Percentiles rank a stretch among this genome's conserved stretches.
These are phyloP conservation scores for Hypoxylon trugodes DNA, from an alignment of 495 filamentous ascomycete species.

Conservation along the genomic window DNA sequence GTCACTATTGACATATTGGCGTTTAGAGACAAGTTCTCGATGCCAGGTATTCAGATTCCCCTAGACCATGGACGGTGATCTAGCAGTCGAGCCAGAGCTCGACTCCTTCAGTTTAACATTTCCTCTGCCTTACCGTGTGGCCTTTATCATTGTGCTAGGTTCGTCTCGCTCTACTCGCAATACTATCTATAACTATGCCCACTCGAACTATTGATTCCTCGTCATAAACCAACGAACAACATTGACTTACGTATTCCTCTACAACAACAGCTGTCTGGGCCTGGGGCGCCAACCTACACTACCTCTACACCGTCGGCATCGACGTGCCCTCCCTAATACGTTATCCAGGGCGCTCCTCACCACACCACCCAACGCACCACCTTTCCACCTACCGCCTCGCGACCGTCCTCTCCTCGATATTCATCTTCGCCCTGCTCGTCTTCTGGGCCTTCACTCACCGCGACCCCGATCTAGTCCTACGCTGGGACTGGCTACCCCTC, in stretches of 20 bases:
- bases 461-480: slow-evolving; percentile 68
- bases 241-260: slow-evolving; percentile 10
- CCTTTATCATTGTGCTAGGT: slow-evolving; percentile 82
- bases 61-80: slow-evolving; percentile 78
- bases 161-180: slow-evolving; percentile 43
- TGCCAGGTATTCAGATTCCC: slow-evolving; percentile 15
- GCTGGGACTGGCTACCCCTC: slow-evolving; percentile 83
- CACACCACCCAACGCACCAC: slow-evolving; percentile 75
- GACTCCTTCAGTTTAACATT: slow-evolving; percentile 86
- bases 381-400: slow-evolving; percentile 84
- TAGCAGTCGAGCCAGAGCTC: slow-evolving; percentile 79
- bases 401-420: slow-evolving; percentile 72
- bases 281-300: slow-evolving; percentile 88
- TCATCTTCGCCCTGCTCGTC: slow-evolving; percentile 71
- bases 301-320: slow-evolving; percentile 75
- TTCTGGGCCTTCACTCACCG: slow-evolving; percentile 86
- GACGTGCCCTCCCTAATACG: slow-evolving; percentile 82
- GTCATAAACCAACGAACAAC: background rate
- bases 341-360: slow-evolving; percentile 73
- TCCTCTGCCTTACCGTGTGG: slow-evolving; percentile 85
- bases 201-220: slow-evolving; percentile 20
- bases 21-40: slow-evolving; percentile 14
- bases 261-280: slow-evolving; percentile 78
- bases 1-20: background rate
- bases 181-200: too few species aligned